These are phyloP conservation scores for Magnusiomyces fungicola DNA, from an alignment of 1,139 yeast species.

Conservation along the genomic window DNA sequence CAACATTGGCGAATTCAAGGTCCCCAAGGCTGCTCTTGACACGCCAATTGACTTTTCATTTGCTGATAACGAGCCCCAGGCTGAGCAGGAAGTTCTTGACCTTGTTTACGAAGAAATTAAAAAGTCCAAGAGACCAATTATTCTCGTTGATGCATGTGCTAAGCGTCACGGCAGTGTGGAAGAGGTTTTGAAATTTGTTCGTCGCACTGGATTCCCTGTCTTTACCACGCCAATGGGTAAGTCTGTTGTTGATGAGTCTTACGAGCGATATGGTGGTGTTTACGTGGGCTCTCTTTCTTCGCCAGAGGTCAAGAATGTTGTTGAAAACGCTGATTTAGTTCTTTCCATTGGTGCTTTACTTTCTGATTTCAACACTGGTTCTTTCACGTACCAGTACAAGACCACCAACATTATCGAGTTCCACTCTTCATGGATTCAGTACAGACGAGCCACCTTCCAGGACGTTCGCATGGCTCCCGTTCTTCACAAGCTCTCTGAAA, in stretches of 20 bases:
- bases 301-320: constrained; percentile 69
- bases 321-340: constrained; percentile 70
- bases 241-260: constrained; percentile 65
- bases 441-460: constrained; percentile 67
- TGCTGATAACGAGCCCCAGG: constrained; percentile 57
- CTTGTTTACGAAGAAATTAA: constrained; percentile 46
- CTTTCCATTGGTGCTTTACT: constrained; percentile 74
- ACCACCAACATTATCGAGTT: constrained; percentile 78
- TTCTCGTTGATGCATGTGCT: constrained; percentile 84
- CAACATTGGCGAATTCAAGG: constrained; percentile 60
- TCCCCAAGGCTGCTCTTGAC: constrained; percentile 49
- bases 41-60: constrained; percentile 58
- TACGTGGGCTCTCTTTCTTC: constrained; percentile 74
- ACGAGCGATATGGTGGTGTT: constrained; percentile 77
- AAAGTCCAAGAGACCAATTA: constrained; percentile 58
- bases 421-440: constrained; percentile 82
- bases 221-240: constrained; percentile 91
- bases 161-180: constrained; percentile 62
- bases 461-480: constrained; percentile 72
- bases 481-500: constrained; percentile 41
- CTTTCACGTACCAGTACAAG: constrained; percentile 73
- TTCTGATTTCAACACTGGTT: constrained; percentile 87
- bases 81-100: constrained; percentile 66
- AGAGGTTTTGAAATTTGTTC: constrained; percentile 57
- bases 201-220: constrained; percentile 70